Evolutionary conservation across 805 yeast species (phyloP), one percentile per base, ranked within the genome.

Genomic region (Metschnikowia reukaufii): DNA sequence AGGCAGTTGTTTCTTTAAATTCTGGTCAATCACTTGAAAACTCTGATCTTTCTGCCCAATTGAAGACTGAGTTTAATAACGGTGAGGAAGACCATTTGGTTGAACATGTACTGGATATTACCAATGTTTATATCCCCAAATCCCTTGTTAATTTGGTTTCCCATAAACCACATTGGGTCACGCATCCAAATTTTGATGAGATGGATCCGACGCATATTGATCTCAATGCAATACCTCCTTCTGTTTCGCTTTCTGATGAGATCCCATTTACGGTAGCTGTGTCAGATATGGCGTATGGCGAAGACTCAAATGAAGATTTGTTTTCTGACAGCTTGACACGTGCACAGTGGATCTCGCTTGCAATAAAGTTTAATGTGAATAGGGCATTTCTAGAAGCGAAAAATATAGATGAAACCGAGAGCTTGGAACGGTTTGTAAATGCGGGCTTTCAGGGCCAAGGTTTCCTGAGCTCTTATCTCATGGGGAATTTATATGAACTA

Each of bases 101-200:
- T n/a, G 43, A 30, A 3, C 46, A 45, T 12, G 45, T 43, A 15
- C 46, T 36, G 39, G 55, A 51, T 13, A 27, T 47, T 4, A 6
- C 25, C 5, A 27, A 44, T 18, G 51, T 51, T 6, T 34, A 31
- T 18, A 34, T 51, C 9, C 55, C 55, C 13, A 41, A 21, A n/a
- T 4, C 16, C 16, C 42, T 41, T 2, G 42, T 35, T 12, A 32
- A 12, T 19, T 15, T 40, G 12, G 40, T 51, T 9, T 20, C 30
- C 2, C 23, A 36, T 1, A 15, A 46, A 19, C 50, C 55, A 13
- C 34, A 33, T 39, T 45, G 51, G 39, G 48, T 51, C 12, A n/a
- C 30, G 4, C 21, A 27, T 30, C 37, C 48, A 29, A 40, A 39
- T 15, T 33, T 39, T 21, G 36, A 36, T 25, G 36, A 44, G 12